Conservation (phyloP, 441 rosid genomes). For the Adansonia madagascariensis region DNA sequence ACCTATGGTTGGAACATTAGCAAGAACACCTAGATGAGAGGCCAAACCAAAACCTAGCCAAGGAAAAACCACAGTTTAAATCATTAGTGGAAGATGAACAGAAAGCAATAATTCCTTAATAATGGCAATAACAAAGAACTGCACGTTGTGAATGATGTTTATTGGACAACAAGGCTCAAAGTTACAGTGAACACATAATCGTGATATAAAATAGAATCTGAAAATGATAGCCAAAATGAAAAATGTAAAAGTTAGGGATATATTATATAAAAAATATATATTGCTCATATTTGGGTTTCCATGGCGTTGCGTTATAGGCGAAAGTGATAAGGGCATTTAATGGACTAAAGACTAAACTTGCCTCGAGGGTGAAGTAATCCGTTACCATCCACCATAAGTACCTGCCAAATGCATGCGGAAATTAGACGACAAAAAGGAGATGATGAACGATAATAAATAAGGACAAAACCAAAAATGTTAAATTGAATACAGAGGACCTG, state of each 20-base stretch:
- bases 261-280: not conserved
- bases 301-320: not conserved
- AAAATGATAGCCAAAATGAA: not conserved
- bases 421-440: conserved; percentile 22
- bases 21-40: conserved; percentile 87
- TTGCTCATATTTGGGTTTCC: not conserved
- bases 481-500: conserved; percentile 53
- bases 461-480: not conserved
- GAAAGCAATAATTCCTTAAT: not conserved
- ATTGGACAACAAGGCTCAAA: not conserved
- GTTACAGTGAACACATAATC: not conserved
- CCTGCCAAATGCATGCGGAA: conserved; percentile 42
- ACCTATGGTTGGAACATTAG: conserved; percentile 79
- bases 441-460: not conserved
- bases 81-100: conserved; percentile 6
- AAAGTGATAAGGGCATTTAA: not conserved
- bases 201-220: not conserved
- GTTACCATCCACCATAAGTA: conserved; percentile 87
- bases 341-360: conserved; percentile 33
- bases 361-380: conserved; percentile 95
- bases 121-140: not conserved
- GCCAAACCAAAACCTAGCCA: conserved; percentile 85
- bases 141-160: not conserved
- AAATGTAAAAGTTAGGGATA: not conserved
- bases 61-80: conserved; percentile 28